Conservation (phyloP, 2,329 filamentous ascomycete species). For the Cladosporium sp. region DNA sequence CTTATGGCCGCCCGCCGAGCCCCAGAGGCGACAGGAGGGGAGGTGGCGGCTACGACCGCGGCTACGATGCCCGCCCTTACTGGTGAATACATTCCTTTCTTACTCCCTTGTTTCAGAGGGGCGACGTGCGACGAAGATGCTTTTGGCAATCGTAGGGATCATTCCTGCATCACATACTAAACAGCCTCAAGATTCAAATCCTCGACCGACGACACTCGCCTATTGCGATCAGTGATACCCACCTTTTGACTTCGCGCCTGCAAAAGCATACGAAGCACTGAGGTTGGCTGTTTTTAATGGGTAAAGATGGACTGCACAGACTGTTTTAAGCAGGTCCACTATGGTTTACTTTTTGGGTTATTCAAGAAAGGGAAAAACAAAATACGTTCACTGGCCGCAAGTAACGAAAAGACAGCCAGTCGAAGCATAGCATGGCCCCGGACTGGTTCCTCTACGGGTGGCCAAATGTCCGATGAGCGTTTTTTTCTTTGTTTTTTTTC, state of each 20-base stretch:
- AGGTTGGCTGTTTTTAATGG: not conserved
- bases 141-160: not conserved
- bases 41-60: slow-evolving; percentile 27
- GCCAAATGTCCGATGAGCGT: not conserved
- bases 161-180: slow-evolving; percentile 9
- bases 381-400: not conserved
- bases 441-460: not conserved
- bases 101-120: slow-evolving; percentile 1
- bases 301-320: not conserved
- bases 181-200: slow-evolving; percentile 2
- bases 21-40: slow-evolving; percentile 40
- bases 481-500: not conserved
- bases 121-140: not conserved
- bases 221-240: slow-evolving; percentile 10
- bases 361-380: not conserved
- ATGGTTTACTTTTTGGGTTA: not conserved
- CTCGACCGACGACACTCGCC: slow-evolving; percentile 8
- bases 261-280: slow-evolving; percentile 7
- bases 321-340: not conserved
- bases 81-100: slow-evolving; percentile 13
- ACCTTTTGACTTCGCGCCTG: slow-evolving; percentile 8
- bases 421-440: not conserved
- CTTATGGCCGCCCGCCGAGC: slow-evolving; percentile 48
- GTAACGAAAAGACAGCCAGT: not conserved
- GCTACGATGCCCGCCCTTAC: slow-evolving; percentile 25